Evolutionary conservation across 1,284 basidiomycete species (phyloP).

Genomic region (Leccinum solheimii): DNA sequence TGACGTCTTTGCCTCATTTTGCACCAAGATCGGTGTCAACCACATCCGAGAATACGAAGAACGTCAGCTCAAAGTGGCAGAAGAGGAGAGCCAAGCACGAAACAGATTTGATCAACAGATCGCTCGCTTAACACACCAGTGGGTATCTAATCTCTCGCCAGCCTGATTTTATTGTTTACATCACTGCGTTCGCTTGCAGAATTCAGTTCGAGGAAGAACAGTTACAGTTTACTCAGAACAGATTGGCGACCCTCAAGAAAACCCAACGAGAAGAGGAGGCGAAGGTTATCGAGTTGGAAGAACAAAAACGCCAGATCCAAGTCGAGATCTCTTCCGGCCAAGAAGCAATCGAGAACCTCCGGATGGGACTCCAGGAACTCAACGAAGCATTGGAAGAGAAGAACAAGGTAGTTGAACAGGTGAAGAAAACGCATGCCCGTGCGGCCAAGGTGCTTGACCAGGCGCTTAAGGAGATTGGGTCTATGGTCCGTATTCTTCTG

Average conservation of each 20-base stretch:
- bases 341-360: conserved; percentile 56
- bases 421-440: conserved; percentile 71
- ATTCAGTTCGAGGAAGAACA: conserved; percentile 80
- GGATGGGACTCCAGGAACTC: conserved; percentile 60
- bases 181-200: conserved; percentile 40
- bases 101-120: conserved; percentile 87
- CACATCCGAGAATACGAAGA: conserved; percentile 96
- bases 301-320: conserved; percentile 59
- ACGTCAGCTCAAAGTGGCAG: conserved; percentile 83
- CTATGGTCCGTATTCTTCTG: conserved; percentile 48
- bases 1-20: conserved; percentile 79
- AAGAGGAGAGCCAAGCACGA: conserved; percentile 84
- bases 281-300: conserved; percentile 58
- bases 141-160: conserved; percentile 40
- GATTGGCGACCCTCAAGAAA: conserved; percentile 57
- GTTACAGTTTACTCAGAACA: conserved; percentile 61
- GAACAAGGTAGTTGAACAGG: conserved; percentile 71
- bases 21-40: conserved; percentile 73
- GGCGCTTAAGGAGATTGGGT: conserved; percentile 86
- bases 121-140: conserved; percentile 87
- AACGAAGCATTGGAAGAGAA: conserved; percentile 69
- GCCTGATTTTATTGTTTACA: conserved; percentile 8
- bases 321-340: conserved; percentile 66
- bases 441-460: conserved; percentile 80
- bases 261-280: conserved; percentile 57